Percentiles rank a stretch among this genome's conserved stretches.
These are phyloP conservation scores for Amanita jacksonii DNA, from an alignment of 768 basidiomycete species.

Conservation along the genomic window DNA sequence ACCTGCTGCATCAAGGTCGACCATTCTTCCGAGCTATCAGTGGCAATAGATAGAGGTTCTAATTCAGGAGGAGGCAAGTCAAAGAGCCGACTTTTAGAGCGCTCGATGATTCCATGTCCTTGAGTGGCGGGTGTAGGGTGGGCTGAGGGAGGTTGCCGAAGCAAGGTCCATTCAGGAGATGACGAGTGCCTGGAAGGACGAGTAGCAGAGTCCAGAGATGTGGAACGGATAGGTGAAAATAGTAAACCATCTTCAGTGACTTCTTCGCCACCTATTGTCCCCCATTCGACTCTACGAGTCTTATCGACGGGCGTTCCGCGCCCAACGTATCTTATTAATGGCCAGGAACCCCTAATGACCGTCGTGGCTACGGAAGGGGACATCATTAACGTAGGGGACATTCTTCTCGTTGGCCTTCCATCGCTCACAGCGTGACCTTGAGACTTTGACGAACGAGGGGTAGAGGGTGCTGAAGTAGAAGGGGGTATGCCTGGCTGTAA, in stretches of 20 bases:
- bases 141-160: slow-evolving; percentile 19
- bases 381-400: slow-evolving; percentile 20
- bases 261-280: slow-evolving; percentile 25
- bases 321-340: slow-evolving; percentile 33
- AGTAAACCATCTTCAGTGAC: slow-evolving; percentile 38
- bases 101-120: not conserved
- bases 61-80: slow-evolving; percentile 20
- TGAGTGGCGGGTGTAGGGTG: slow-evolving; percentile 10
- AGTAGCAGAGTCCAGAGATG: slow-evolving; percentile 29
- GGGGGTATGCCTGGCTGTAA: slow-evolving; percentile 25
- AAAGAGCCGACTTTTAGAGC: slow-evolving; percentile 4
- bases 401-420: slow-evolving; percentile 18
- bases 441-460: slow-evolving; percentile 25
- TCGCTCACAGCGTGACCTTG: slow-evolving; percentile 16
- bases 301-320: slow-evolving; percentile 41
- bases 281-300: slow-evolving; percentile 35
- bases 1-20: slow-evolving; percentile 6
- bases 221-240: slow-evolving; percentile 26
- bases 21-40: slow-evolving; percentile 11
- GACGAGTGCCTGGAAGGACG: slow-evolving; percentile 22
- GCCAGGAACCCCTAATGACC: slow-evolving; percentile 33
- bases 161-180: slow-evolving; percentile 33
- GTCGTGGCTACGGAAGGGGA: slow-evolving; percentile 20
- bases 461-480: slow-evolving; percentile 23
- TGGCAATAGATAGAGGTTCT: slow-evolving; percentile 20